These are phyloP conservation scores for Fusarium newnesense DNA, from an alignment of 2,329 filamentous ascomycete genomes.

Conservation along the genomic window DNA sequence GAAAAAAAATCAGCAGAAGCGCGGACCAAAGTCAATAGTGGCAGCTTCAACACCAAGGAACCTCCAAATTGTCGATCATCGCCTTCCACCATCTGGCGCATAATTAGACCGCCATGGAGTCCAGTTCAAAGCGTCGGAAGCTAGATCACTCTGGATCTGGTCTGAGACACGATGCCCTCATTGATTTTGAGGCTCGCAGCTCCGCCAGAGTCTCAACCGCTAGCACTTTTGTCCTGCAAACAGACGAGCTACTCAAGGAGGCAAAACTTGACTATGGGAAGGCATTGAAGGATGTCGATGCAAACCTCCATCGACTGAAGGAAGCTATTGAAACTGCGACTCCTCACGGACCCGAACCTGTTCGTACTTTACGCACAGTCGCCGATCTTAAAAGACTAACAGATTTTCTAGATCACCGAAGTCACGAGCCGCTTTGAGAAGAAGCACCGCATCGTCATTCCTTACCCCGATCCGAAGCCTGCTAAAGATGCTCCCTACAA, in stretches of 20 bases:
- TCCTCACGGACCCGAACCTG: slow-evolving; percentile 60
- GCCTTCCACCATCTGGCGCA: slow-evolving; percentile 14
- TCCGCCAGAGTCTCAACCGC: slow-evolving; percentile 57
- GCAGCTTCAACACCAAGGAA: slow-evolving; percentile 32
- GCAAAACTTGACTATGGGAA: slow-evolving; percentile 63
- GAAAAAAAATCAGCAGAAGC: slow-evolving; percentile 41
- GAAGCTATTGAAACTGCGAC: slow-evolving; percentile 62
- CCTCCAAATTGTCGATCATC: slow-evolving; percentile 21
- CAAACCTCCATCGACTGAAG: slow-evolving; percentile 63
- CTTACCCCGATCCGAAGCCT: slow-evolving; percentile 85
- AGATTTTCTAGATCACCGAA: slow-evolving; percentile 68
- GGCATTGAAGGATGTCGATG: slow-evolving; percentile 60
- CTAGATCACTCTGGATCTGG: slow-evolving; percentile 53
- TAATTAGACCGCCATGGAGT: slow-evolving; percentile 53
- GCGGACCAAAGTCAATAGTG: slow-evolving; percentile 18
- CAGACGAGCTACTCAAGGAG: slow-evolving; percentile 68
- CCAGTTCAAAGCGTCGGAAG: slow-evolving; percentile 61
- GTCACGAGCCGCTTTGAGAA: slow-evolving; percentile 75
- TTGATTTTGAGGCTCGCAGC: slow-evolving; percentile 54
- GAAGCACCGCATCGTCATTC: slow-evolving; percentile 75
- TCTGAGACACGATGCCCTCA: slow-evolving; percentile 50
- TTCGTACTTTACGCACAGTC: slow-evolving; percentile 49
- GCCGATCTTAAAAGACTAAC: slow-evolving; percentile 19
- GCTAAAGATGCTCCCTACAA: slow-evolving; percentile 82
- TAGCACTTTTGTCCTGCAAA: slow-evolving; percentile 68